Evolutionary conservation across 148 eudicot genomes (phyloP).

Genomic region (Rhododendron simsii): DNA sequence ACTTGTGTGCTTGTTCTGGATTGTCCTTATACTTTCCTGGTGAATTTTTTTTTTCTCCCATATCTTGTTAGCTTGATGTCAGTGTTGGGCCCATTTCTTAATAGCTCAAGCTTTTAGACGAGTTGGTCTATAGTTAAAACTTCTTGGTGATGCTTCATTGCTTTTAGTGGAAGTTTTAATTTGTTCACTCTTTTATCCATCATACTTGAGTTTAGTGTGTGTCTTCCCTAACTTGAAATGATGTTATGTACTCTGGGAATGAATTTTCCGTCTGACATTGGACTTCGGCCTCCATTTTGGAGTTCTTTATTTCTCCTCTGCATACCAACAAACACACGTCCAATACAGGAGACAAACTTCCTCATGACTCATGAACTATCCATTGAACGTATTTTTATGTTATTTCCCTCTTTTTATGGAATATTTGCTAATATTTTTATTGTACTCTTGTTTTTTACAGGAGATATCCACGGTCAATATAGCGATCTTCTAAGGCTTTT

Average conservation of each 20-base stretch:
- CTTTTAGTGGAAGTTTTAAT: neutral
- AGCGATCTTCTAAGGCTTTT: slow-evolving; percentile 49
- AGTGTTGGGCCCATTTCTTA: neutral
- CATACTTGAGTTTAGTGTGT: neutral
- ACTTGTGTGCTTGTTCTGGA: neutral
- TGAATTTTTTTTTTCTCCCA: neutral
- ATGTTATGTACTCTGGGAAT: neutral
- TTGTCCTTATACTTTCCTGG: neutral
- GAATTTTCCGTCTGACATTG: neutral
- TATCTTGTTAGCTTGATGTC: neutral
- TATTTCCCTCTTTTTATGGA: neutral
- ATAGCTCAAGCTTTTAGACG: neutral
- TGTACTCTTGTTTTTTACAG: slow-evolving; percentile 10
- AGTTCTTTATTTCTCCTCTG: neutral
- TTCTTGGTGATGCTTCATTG: neutral
- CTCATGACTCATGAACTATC: neutral
- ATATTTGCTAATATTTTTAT: neutral
- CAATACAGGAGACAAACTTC: slow-evolving; percentile 2
- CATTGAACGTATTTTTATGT: neutral
- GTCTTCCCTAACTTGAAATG: neutral
- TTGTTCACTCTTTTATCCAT: neutral
- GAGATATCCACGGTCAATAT: slow-evolving; percentile 54
- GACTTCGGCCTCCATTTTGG: neutral
- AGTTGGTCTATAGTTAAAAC: neutral
- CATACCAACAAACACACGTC: neutral